Conservation (phyloP, 1,284 basidiomycete genomes). For the Chondrostereum purpureum region DNA sequence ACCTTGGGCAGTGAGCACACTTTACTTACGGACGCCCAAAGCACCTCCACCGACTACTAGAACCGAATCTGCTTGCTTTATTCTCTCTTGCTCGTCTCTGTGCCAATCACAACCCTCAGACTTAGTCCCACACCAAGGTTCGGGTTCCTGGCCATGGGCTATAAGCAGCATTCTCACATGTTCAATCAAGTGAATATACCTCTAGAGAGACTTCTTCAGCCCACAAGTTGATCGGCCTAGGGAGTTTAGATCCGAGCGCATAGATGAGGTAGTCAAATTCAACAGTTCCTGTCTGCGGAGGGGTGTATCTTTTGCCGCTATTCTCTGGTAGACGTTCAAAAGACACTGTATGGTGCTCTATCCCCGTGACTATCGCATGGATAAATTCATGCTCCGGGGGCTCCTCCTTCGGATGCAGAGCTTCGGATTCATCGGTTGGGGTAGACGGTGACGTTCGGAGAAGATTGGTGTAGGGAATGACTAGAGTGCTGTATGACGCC, state of each 20-base stretch:
- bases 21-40: slow-evolving; percentile 51
- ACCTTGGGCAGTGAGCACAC: slow-evolving; percentile 17
- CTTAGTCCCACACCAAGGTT: slow-evolving; percentile 37
- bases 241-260: slow-evolving; percentile 51
- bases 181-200: no score
- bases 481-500: slow-evolving; percentile 19
- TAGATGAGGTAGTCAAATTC: slow-evolving; percentile 52
- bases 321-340: slow-evolving; percentile 39
- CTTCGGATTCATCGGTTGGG: slow-evolving; percentile 7
- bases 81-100: slow-evolving; percentile 34
- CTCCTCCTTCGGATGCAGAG: slow-evolving; percentile 4
- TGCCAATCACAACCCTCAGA: slow-evolving; percentile 42
- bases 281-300: slow-evolving; percentile 16
- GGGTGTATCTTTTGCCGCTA: background rate
- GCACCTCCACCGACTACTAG: slow-evolving; percentile 58
- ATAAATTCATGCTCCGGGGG: slow-evolving; percentile 29
- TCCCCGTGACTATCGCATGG: slow-evolving; percentile 33
- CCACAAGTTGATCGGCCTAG: slow-evolving; percentile 54
- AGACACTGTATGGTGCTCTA: slow-evolving; percentile 26
- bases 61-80: slow-evolving; percentile 37
- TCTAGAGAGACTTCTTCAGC: slow-evolving; percentile 8
- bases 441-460: slow-evolving; percentile 12
- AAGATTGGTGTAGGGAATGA: slow-evolving; percentile 60
- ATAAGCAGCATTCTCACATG: no score
- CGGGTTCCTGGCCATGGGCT: no score